These are phyloP conservation scores for Penicillium sp. DNA, from an alignment of 2,329 filamentous ascomycete species.

Conservation along the genomic window DNA sequence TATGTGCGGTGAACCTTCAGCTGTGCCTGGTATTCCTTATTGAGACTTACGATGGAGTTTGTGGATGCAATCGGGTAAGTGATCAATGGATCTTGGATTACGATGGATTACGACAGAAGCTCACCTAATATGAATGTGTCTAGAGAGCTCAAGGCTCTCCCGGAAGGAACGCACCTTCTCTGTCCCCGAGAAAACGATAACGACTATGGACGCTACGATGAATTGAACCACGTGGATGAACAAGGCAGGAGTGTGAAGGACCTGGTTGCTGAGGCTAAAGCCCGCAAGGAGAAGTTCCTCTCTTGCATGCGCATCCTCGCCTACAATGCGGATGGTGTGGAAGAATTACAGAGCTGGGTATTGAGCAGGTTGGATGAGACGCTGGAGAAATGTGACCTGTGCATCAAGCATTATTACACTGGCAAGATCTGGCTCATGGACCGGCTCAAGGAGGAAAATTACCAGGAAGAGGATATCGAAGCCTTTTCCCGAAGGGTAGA, in stretches of 20 bases:
- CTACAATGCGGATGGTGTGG: slow-evolving; percentile 60
- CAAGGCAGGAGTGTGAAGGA: slow-evolving; percentile 36
- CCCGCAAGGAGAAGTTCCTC: slow-evolving; percentile 61
- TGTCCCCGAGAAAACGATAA: slow-evolving; percentile 64
- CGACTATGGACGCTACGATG: slow-evolving; percentile 63
- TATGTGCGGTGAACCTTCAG: slow-evolving; percentile 15
- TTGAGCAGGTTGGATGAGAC: slow-evolving; percentile 56
- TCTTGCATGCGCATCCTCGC: slow-evolving; percentile 68
- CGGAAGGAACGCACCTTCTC: slow-evolving; percentile 59
- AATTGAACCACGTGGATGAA: slow-evolving; percentile 51
- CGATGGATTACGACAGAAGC: neutral
- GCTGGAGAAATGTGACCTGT: slow-evolving; percentile 65
- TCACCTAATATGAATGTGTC: slow-evolving; percentile 10
- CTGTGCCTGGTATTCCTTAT: slow-evolving; percentile 9
- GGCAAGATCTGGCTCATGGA: slow-evolving; percentile 62
- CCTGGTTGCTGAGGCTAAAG: slow-evolving; percentile 55
- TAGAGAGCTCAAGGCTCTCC: slow-evolving; percentile 46
- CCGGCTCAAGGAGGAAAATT: slow-evolving; percentile 60
- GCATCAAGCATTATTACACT: slow-evolving; percentile 71
- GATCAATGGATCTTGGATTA: neutral
- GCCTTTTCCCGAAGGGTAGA: slow-evolving; percentile 58
- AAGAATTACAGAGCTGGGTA: slow-evolving; percentile 60
- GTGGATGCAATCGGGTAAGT: slow-evolving; percentile 44
- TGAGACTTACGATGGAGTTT: slow-evolving; percentile 37
- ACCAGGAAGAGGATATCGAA: slow-evolving; percentile 48